phyloP scores from a whole-genome alignment of 106 monocot species.

The Vanilla planifolia region DNA sequence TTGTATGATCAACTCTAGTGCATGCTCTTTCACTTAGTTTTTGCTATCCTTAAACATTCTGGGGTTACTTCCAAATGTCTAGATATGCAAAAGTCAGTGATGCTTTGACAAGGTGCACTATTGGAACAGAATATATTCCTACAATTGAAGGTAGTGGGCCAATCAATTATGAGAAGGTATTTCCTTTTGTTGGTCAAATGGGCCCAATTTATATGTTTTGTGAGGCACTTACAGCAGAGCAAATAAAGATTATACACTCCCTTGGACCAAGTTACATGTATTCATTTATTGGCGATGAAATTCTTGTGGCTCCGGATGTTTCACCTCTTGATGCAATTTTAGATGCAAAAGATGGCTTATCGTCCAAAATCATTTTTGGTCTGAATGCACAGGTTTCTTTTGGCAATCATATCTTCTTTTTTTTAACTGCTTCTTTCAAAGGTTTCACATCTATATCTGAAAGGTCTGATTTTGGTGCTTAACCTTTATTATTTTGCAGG shows the following conservation, averaged over 20 bases:
- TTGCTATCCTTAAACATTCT: not conserved
- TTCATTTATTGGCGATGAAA: slow-evolving; percentile 71
- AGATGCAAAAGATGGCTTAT: slow-evolving; percentile 77
- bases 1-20: not conserved
- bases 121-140: slow-evolving; percentile 49
- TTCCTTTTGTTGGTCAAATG: slow-evolving; percentile 87
- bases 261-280: slow-evolving; percentile 99
- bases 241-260: slow-evolving; percentile 63
- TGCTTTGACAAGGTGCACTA: slow-evolving; percentile 63
- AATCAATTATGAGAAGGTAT: slow-evolving; percentile 31
- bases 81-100: slow-evolving; percentile 89
- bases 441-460: not conserved
- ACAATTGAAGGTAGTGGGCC: slow-evolving; percentile 36
- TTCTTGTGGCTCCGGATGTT: slow-evolving; percentile 35
- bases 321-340: slow-evolving; percentile 45
- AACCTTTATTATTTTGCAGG: slow-evolving; percentile 34
- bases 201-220: slow-evolving; percentile 87
- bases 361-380: slow-evolving; percentile 90
- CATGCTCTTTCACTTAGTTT: not conserved
- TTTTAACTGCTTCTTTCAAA: not conserved
- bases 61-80: not conserved
- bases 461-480: not conserved
- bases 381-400: slow-evolving; percentile 86
- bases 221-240: slow-evolving; percentile 83
- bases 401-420: not conserved